Base-by-base conservation (phyloP, 495 filamentous ascomycete genomes). In the Aspergillus homomorphus region DNA sequence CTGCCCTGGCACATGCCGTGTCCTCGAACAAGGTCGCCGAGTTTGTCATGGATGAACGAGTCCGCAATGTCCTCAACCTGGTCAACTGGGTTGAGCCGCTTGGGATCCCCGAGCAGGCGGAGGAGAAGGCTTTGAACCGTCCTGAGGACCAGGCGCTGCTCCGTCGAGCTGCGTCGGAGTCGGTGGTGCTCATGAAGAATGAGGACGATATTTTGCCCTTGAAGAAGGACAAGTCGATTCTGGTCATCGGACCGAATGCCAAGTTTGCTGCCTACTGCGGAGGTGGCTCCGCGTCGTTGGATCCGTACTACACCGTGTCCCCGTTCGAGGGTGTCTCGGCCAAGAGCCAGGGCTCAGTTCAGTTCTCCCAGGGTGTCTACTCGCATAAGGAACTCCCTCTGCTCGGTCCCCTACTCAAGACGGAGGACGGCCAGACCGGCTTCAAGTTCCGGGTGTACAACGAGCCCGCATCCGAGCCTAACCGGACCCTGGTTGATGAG, bases 201-300 rank as follows among this genome's bases (percentile, higher is more conserved):
- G 82, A 90, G 41, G 80, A 81, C 1, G 68, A 72, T 16, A 69
- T 86, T 19, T 73, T 93, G 6, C 89, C 89, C 1, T 70, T 93
- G 16, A 82, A 80, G 51, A 84, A 82, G 60, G 75, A 80, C 20
- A 80, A 82, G 30, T 77, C 79, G 48, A 79, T 93, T 46, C 85
- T 89, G 8, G 80, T 94, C 28, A 94, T 96, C 56, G 89, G 89
- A 6, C 89, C 89, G 15, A 93, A 92, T 66, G 81, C 88, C 33
- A 89, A 89, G 61, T 73, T 87, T 50, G 87, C 90, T 0, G 86
- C 89, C 38, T 88, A 87, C 51, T 86, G 88, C 52, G 90, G 91
- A 43, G 91, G 91, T 57, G 90, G 91, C 9, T 92, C 88, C 60
- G 89, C 91, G 1, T 87, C 84, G 49, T 72, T 95, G 26, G 85